Evolutionary conservation across 2,329 filamentous ascomycete genomes (phyloP).

Genomic region (Aspergillus viridinutans): DNA sequence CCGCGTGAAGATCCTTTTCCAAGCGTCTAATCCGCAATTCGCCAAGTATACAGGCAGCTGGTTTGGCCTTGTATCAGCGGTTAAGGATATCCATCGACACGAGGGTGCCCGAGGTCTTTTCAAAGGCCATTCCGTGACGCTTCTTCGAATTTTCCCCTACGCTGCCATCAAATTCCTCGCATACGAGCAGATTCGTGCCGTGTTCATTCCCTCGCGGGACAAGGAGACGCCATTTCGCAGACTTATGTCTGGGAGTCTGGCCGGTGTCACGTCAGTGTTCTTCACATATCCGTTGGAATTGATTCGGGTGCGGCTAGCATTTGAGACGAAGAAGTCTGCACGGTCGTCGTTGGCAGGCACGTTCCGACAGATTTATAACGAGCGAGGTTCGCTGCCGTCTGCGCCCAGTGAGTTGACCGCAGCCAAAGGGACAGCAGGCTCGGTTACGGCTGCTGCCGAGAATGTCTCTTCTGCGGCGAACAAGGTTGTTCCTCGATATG

Average conservation of each 20-base stretch:
- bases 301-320: slow-evolving; percentile 85
- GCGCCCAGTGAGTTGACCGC: slow-evolving; percentile 34
- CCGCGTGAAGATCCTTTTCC: slow-evolving; percentile 97
- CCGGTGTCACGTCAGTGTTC: slow-evolving; percentile 84
- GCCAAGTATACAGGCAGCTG: slow-evolving; percentile 88
- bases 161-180: slow-evolving; percentile 97
- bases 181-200: slow-evolving; percentile 87
- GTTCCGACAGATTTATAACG: slow-evolving; percentile 80
- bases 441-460: slow-evolving; percentile 36
- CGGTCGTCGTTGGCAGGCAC: slow-evolving; percentile 70
- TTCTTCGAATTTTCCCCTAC: slow-evolving; percentile 94
- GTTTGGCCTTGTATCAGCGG: slow-evolving; percentile 75
- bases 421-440: slow-evolving; percentile 38
- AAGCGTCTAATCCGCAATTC: slow-evolving; percentile 90
- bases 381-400: slow-evolving; percentile 51
- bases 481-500: slow-evolving; percentile 57
- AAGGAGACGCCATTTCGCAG: slow-evolving; percentile 79
- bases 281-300: slow-evolving; percentile 95
- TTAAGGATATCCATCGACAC: slow-evolving; percentile 73
- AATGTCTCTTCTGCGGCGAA: slow-evolving; percentile 40
- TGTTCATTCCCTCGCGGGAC: slow-evolving; percentile 65
- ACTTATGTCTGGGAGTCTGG: slow-evolving; percentile 42
- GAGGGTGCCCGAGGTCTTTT: slow-evolving; percentile 77
- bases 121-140: slow-evolving; percentile 88
- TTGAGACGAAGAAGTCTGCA: slow-evolving; percentile 77